Evolutionary conservation across 805 yeast species (phyloP).

Genomic region (Wickerhamiella shivajii): DNA sequence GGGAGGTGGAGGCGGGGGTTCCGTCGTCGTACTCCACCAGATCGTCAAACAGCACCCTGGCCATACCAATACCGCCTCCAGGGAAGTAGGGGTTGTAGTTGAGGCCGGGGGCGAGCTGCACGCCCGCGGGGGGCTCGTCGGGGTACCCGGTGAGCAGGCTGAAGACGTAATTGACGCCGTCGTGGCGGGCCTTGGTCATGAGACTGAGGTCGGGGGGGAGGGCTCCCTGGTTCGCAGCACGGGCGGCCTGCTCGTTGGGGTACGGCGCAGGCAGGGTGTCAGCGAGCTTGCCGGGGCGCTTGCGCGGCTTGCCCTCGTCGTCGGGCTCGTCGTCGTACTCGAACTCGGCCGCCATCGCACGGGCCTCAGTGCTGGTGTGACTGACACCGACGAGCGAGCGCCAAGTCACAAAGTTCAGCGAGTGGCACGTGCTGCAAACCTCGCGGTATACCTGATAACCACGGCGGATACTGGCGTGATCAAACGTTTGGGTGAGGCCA

Average conservation of each 20-base stretch:
- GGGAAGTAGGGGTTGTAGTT: slow-evolving; percentile 99
- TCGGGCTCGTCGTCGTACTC: slow-evolving; percentile 96
- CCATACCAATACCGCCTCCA: slow-evolving; percentile 99
- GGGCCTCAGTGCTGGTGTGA: slow-evolving; percentile 79
- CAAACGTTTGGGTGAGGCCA: slow-evolving; percentile 54
- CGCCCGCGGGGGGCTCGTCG: slow-evolving; percentile 98
- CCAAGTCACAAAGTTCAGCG: slow-evolving; percentile 95
- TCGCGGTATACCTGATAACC: slow-evolving; percentile 98
- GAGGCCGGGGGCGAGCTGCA: slow-evolving; percentile 75
- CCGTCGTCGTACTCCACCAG: slow-evolving; percentile 98
- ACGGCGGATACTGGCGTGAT: slow-evolving; percentile 93
- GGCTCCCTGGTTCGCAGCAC: slow-evolving; percentile 99
- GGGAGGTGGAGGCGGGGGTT: slow-evolving; percentile 95
- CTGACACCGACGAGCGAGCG: slow-evolving; percentile 95
- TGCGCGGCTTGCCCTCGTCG: slow-evolving; percentile 93
- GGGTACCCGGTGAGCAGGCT: slow-evolving; percentile 95
- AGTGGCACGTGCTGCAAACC: slow-evolving; percentile 98
- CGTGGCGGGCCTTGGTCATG: slow-evolving; percentile 98
- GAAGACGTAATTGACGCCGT: slow-evolving; percentile 91
- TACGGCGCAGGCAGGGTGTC: slow-evolving; percentile 92
- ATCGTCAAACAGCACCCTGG: slow-evolving; percentile 92
- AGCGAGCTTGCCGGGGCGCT: slow-evolving; percentile 96
- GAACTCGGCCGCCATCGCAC: slow-evolving; percentile 86
- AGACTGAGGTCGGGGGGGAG: slow-evolving; percentile 94
- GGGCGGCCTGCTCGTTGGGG: slow-evolving; percentile 96